Percentiles rank a stretch among this genome's conserved stretches.
Conservation (phyloP, 2,329 filamentous ascomycete species). For the Neodidymelliopsis sp. region DNA sequence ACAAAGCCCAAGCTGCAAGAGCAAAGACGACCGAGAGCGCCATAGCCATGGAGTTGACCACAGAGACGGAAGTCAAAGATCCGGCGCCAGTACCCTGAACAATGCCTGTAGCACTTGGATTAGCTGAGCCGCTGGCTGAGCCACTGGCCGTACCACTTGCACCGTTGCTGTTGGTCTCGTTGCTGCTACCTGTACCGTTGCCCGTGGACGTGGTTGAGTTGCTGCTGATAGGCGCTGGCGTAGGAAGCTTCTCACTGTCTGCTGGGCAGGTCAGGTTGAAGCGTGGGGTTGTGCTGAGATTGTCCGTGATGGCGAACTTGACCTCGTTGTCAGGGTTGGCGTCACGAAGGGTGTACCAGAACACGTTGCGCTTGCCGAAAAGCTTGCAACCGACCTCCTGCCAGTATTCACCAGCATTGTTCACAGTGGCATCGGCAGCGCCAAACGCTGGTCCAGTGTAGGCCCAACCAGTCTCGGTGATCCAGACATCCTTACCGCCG, state of each 20-base stretch:
- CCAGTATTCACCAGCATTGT: slow-evolving; percentile 46
- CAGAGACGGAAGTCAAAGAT: slow-evolving; percentile 24
- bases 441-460: slow-evolving; percentile 40
- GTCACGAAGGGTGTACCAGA: slow-evolving; percentile 48
- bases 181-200: slow-evolving; percentile 21
- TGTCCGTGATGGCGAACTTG: slow-evolving; percentile 65
- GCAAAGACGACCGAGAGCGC: slow-evolving; percentile 38
- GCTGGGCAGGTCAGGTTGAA: slow-evolving; percentile 62
- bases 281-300: slow-evolving; percentile 60
- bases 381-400: slow-evolving; percentile 44
- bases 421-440: slow-evolving; percentile 34
- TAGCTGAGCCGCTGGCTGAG: slow-evolving; percentile 8
- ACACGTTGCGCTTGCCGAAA: slow-evolving; percentile 44
- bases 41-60: slow-evolving; percentile 35
- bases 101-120: slow-evolving; percentile 2
- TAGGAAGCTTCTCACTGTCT: slow-evolving; percentile 21
- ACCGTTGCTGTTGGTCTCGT: slow-evolving; percentile 7
- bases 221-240: slow-evolving; percentile 22
- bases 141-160: neutral
- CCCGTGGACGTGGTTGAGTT: slow-evolving; percentile 26
- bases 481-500: slow-evolving; percentile 46
- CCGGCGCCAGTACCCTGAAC: slow-evolving; percentile 16
- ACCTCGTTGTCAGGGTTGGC: slow-evolving; percentile 64
- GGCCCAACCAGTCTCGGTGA: slow-evolving; percentile 51
- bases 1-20: slow-evolving; percentile 34